Base-by-base conservation (phyloP, 768 basidiomycete species). In the Tremella mesenterica region DNA sequence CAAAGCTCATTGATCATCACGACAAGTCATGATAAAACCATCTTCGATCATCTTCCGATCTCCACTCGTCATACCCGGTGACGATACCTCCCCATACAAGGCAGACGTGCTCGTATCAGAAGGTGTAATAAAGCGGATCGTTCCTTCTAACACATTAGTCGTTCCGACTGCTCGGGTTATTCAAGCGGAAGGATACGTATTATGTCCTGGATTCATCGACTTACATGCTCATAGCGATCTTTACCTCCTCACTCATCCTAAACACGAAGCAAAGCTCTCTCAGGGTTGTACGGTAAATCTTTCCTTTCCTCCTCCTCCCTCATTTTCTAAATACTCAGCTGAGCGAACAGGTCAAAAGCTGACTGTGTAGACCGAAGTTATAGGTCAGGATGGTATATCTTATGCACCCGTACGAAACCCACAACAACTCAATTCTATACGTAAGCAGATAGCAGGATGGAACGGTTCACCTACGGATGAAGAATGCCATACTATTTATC, bases 211-310 rank as follows among this genome's bases (percentile, higher is more conserved):
- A 1, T 72, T 72, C 54, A 70, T 72, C 44, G 70, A 72, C 49
- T 57, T 72, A 53, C 70, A 72, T 55, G 70, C 70, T 9, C 70
- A 72, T 50, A 61, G 59, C 2, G 70, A 72, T 52, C 54, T 72
- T 16, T 67, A 70, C 44, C 57, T 72, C 30, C 44, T 72, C 14
- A 64, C 66, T 9, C 55, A 68, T 49, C 69, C 70, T 3, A 56
- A 43, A 12, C 70, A 72, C 48, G 60, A 63, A 27, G 51, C 70
- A 7, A 69, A 69, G 52, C 62, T 72, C 41, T 59, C 60, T 20
- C 70, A 72, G 49, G 70, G 70, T 5, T 65, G 67, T 44, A 72
- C 70, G 16, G 66, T 68, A 47, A 61, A 63, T 64, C 14, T 28
- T 44, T 31, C n/a, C n/a, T n/a, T n/a, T n/a, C n/a, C n/a, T n/a